Evolutionary conservation across 805 yeast species (phyloP), one percentile per base, ranked within the genome.

Genomic region (Suhomyces sp.): DNA sequence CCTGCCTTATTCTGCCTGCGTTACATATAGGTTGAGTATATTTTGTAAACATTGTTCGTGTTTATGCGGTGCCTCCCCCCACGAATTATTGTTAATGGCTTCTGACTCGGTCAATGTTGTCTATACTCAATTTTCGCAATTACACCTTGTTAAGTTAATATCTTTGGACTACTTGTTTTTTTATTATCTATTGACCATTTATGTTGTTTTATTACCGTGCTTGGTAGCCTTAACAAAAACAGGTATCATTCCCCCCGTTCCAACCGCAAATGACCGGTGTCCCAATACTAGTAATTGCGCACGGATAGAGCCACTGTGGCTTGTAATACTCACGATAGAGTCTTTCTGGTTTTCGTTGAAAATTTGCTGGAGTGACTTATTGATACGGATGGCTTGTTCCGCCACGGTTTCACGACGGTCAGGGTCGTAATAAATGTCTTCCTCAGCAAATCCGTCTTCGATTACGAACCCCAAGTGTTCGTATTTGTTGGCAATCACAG

Each of bases 171-270:
- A n/a, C n/a, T n/a, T n/a, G n/a, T n/a, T n/a, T n/a, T n/a, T n/a
- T n/a, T n/a, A n/a, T n/a, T n/a, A n/a, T n/a, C n/a, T n/a, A n/a
- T n/a, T n/a, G n/a, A n/a, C n/a, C n/a, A n/a, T n/a, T n/a, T n/a
- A n/a, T n/a, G n/a, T n/a, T n/a, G n/a, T n/a, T n/a, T n/a, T n/a
- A n/a, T n/a, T n/a, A n/a, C n/a, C n/a, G 17, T 17, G 28, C 25
- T 21, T 25, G 6, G 60, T 58, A 11, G 58, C 77, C 46, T 68
- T 70, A 1, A 76, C 74, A 30, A 76, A 63, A 5, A 76, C 70
- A 1, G 81, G 79, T 24, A 76, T 65, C 70, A 76, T 70, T 8
- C 77, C 80, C 6, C 81, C 81, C 1, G 81, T 74, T 8, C 68
- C 69, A 19, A 76, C 60, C 5, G 70, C 59, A 47, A 74, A 75